Percentiles rank a stretch among this genome's conserved stretches.
Evolutionary conservation across 2,329 filamentous ascomycete genomes (phyloP).

Genomic region (Albifimbria verrucaria): DNA sequence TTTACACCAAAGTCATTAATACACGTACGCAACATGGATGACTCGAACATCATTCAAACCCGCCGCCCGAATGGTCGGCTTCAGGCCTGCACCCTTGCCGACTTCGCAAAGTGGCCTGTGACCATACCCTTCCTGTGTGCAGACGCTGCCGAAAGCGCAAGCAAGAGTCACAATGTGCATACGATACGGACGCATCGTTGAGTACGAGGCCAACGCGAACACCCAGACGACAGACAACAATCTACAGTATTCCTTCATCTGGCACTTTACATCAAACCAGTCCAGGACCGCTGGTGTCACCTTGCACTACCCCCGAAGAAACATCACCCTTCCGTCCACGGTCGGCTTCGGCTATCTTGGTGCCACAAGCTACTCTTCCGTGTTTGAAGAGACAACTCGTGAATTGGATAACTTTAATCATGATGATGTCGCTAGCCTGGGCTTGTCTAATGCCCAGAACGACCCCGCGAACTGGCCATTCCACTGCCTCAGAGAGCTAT

Average conservation of each 20-base stretch:
- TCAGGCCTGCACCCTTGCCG: conserved; percentile 29
- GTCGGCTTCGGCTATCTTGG: neutral
- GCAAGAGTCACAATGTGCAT: conserved; percentile 28
- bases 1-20: too few relatives aligned
- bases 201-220: too few relatives aligned
- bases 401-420: neutral
- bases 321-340: neutral
- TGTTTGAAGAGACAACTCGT: neutral
- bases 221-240: too few relatives aligned
- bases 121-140: conserved; percentile 34
- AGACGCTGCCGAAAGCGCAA: conserved; percentile 31
- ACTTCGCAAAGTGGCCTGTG: conserved; percentile 37
- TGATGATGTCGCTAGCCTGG: neutral
- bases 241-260: too few relatives aligned
- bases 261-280: too few relatives aligned
- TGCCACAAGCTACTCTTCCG: neutral
- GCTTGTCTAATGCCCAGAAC: neutral
- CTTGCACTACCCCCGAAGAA: neutral
- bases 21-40: neutral
- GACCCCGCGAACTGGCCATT: neutral
- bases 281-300: too few relatives aligned
- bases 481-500: neutral
- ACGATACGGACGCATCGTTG: conserved; percentile 16
- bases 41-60: conserved; percentile 1
- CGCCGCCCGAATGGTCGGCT: conserved; percentile 22